phyloP scores from a whole-genome alignment of 2,329 filamentous ascomycete species.

The Colletotrichum sp. region DNA sequence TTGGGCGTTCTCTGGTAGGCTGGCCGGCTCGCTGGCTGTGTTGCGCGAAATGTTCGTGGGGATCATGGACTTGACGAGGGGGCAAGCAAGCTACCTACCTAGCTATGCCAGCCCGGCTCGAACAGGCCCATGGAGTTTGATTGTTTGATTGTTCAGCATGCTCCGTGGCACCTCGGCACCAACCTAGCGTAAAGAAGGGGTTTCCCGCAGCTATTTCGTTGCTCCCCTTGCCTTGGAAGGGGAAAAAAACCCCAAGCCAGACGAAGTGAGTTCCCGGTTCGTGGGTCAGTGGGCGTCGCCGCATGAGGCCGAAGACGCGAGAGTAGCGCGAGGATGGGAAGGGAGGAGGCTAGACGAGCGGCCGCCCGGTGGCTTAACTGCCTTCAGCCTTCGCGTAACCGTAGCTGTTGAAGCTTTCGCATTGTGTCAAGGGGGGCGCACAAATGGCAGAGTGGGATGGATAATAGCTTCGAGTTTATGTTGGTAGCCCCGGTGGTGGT shows the following conservation, averaged over 20 bases:
- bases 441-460: neutral
- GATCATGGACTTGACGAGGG: neutral
- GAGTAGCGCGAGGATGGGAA: neutral
- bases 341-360: neutral
- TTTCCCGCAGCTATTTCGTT: neutral
- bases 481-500: neutral
- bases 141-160: slow-evolving; percentile 1
- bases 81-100: neutral
- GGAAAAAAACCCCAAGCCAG: neutral
- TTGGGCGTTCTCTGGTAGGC: neutral
- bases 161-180: neutral
- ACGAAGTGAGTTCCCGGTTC: neutral
- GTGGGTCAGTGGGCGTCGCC: slow-evolving; percentile 9
- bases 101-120: neutral
- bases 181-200: neutral
- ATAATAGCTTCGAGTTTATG: neutral
- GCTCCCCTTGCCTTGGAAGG: neutral
- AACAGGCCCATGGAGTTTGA: neutral
- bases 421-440: neutral
- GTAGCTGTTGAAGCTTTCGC: neutral
- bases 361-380: slow-evolving; percentile 15
- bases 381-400: slow-evolving; percentile 3
- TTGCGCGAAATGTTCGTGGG: neutral
- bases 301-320: slow-evolving; percentile 16
- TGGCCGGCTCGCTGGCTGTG: neutral